Conservation (phyloP, 495 filamentous ascomycete species). For the Letharia columbiana region DNA sequence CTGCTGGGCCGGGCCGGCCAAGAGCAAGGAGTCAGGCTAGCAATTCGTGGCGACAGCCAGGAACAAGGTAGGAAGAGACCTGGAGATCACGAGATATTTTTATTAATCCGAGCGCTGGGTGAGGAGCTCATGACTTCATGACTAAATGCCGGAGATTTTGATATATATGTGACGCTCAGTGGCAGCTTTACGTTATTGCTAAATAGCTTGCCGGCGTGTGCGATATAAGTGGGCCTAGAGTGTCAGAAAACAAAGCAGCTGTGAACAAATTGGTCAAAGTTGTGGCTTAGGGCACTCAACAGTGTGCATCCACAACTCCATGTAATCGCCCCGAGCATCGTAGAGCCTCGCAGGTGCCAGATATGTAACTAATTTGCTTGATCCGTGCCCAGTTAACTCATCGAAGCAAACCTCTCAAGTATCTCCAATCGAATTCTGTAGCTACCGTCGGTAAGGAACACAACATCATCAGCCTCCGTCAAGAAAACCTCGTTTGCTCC, state of each 20-base stretch:
- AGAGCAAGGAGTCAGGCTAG: slow-evolving; percentile 50
- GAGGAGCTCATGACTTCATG: slow-evolving; percentile 5
- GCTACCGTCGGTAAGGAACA: slow-evolving; percentile 57
- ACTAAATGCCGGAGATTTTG: slow-evolving; percentile 6
- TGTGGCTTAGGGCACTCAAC: background rate
- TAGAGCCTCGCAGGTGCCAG: background rate
- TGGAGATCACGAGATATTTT: slow-evolving; percentile 52
- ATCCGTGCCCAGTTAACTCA: background rate
- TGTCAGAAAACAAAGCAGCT: background rate
- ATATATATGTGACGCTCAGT: background rate
- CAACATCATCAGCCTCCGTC: slow-evolving; percentile 39
- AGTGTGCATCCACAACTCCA: background rate
- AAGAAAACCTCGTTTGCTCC: slow-evolving; percentile 49
- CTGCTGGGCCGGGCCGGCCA: slow-evolving; percentile 39
- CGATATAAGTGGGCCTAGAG: background rate
- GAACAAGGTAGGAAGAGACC: slow-evolving; percentile 73
- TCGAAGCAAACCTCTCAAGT: background rate
- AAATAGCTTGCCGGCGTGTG: background rate
- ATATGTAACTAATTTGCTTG: background rate
- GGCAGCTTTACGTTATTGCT: background rate
- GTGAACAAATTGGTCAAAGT: background rate
- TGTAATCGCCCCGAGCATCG: background rate
- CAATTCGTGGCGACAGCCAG: slow-evolving; percentile 54
- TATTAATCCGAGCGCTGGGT: slow-evolving; percentile 9
- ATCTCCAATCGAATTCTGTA: slow-evolving; percentile 31